Percentiles rank a stretch among this genome's conserved stretches.
Conservation (phyloP, 371 early-diverging fungal genomes). For the Nematocida ironsii region DNA sequence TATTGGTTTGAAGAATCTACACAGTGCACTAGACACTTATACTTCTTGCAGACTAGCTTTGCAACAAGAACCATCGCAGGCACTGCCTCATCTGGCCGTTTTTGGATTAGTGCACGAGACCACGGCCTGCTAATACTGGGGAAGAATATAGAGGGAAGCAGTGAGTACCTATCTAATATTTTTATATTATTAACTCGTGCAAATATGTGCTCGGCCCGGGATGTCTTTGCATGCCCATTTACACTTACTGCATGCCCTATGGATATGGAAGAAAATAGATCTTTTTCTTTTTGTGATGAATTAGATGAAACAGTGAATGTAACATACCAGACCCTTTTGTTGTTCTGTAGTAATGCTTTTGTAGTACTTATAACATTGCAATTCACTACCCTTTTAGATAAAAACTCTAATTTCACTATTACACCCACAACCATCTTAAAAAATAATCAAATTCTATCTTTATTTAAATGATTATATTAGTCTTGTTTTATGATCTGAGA, state of each 20-base stretch:
- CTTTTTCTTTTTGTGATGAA: not conserved
- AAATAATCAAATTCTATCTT: not conserved
- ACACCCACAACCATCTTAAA: not conserved
- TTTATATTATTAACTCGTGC: not conserved
- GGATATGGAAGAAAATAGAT: not conserved
- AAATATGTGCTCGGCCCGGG: not conserved
- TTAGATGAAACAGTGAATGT: not conserved
- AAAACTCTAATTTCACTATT: not conserved
- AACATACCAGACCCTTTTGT: not conserved
- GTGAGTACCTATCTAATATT: not conserved
- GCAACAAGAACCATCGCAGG: constrained; percentile 7
- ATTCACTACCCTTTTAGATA: not conserved
- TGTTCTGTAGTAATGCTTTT: not conserved
- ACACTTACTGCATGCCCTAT: constrained; percentile 4
- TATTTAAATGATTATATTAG: not conserved
- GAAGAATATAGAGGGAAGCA: not conserved
- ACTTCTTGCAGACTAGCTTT: not conserved
- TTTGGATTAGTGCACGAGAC: not conserved
- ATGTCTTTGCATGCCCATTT: not conserved
- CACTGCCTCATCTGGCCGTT: not conserved
- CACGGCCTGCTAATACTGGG: not conserved
- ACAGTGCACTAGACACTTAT: not conserved
- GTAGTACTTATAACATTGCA: not conserved
- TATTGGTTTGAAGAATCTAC: not conserved
- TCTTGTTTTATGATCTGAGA: constrained; percentile 49